Evolutionary conservation across 768 basidiomycete species (phyloP).

Genomic region (Suillus placidus): DNA sequence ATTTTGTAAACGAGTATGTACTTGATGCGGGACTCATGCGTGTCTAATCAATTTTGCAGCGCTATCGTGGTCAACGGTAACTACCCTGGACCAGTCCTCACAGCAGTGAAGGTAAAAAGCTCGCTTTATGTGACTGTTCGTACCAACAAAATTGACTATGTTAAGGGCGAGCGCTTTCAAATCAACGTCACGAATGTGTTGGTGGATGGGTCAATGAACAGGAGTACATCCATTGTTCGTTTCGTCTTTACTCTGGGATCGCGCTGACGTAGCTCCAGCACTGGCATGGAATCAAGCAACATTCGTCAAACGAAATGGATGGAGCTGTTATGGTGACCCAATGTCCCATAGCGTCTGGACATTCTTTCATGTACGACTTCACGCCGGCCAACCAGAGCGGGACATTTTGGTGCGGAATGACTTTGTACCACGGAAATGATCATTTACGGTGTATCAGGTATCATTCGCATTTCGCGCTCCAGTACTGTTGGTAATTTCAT

Average conservation of each 20-base stretch:
- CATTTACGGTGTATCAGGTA: neutral
- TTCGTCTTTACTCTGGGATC: neutral
- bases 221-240: conserved; percentile 40
- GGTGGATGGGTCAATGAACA: conserved; percentile 40
- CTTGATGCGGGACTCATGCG: neutral
- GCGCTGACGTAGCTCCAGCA: neutral
- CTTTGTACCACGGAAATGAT: neutral
- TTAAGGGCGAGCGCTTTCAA: conserved; percentile 39
- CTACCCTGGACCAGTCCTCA: conserved; percentile 42
- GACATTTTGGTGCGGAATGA: conserved; percentile 42
- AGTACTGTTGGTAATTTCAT: conserved; percentile 37
- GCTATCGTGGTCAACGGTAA: conserved; percentile 41
- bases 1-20: conserved; percentile 18
- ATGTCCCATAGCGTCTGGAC: conserved; percentile 40
- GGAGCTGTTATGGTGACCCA: conserved; percentile 47
- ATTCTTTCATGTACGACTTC: conserved; percentile 42
- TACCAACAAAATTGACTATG: neutral
- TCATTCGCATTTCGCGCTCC: conserved; percentile 45
- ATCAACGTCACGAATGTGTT: conserved; percentile 38
- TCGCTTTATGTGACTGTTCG: neutral
- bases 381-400: conserved; percentile 25
- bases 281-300: conserved; percentile 50
- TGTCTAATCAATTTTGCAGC: conserved; percentile 1
- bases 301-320: conserved; percentile 42
- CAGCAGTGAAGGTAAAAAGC: conserved; percentile 33